Base-by-base conservation (phyloP, 75 land plant genomes). In the Ceratopteris richardii region DNA sequence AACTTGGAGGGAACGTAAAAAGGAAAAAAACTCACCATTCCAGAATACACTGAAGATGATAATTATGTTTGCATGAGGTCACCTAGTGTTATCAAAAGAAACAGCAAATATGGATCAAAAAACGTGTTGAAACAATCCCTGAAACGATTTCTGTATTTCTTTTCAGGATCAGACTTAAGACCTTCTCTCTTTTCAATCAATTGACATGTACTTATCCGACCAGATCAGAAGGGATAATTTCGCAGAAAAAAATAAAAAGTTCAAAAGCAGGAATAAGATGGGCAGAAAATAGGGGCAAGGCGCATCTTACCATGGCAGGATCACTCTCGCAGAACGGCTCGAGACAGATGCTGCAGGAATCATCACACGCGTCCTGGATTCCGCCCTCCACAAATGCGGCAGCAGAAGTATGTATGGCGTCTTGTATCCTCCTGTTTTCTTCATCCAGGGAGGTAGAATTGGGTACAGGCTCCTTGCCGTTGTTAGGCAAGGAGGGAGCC, bases 321-420 rank as follows among this genome's bases (percentile, higher is more conserved):
- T 93, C 83, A 43, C 66, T 77, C 0, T 89, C 96, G 60, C 71
- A 74, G 71, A 88, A 93, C 22, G 62, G 74, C 61, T 93, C 98
- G 24, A 93, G 76, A 61, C 98, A 93, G 72, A 93, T 93, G 51
- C 90, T 85, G 69, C 98, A 93, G 28, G 95, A 72, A 71, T 93
- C 95, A 46, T 93, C 95, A 51, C 90, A 93, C 0, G 95, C 86
- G 7, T 85, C 90, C 62, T 93, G 98, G 4, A 81, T 77, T 61
- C 98, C 98, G 1, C 95, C 98, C 26, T 93, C 95, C 29, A 93
- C 98, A 72, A 85, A 93, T 5, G 95, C 98, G 11, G 86, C 98
- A 31, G 95, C 98, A 4, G 90, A 85, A 1, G 84, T 80, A 50
- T 57, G 31, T 7, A 10, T 10, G 24, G 51, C 51, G 51, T 50